phyloP scores from a whole-genome alignment of 306 rosid genomes.

The Fagus sylvatica region DNA sequence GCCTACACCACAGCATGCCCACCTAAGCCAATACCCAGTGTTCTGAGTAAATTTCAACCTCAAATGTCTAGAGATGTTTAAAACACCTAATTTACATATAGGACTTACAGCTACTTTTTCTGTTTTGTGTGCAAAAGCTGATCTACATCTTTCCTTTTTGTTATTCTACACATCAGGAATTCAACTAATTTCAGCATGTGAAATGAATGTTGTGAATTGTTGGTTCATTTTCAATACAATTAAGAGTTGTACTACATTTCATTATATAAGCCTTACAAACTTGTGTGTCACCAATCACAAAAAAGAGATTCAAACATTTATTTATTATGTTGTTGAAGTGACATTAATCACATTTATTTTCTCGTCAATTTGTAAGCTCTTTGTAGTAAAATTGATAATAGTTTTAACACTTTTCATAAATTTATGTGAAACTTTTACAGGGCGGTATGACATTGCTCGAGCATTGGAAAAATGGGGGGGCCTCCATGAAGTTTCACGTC shows the following conservation, averaged over 20 bases:
- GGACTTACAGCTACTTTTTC: too few species aligned
- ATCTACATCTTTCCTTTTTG: neutral
- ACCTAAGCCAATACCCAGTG: neutral
- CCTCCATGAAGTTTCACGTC: slow-evolving; percentile 85
- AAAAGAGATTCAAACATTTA: too few species aligned
- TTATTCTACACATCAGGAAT: neutral
- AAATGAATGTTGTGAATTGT: neutral
- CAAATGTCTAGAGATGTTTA: neutral
- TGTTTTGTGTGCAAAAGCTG: neutral
- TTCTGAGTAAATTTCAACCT: neutral
- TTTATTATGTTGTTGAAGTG: too few species aligned
- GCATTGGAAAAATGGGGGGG: slow-evolving; percentile 98
- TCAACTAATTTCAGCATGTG: neutral
- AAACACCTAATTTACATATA: too few species aligned
- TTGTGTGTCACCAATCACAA: too few species aligned
- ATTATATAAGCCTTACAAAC: too few species aligned
- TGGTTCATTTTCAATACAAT: neutral
- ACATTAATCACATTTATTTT: too few species aligned
- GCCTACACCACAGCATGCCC: neutral
- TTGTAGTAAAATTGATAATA: too few species aligned
- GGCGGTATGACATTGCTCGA: slow-evolving; percentile 86
- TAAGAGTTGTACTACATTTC: too few species aligned
- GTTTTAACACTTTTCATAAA: neutral
- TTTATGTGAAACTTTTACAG: slow-evolving; percentile 38
- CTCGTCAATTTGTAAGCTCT: too few species aligned